These are phyloP conservation scores for Endotrypanum monterogeii DNA, from an alignment of 208 protist species.

Conservation along the genomic window DNA sequence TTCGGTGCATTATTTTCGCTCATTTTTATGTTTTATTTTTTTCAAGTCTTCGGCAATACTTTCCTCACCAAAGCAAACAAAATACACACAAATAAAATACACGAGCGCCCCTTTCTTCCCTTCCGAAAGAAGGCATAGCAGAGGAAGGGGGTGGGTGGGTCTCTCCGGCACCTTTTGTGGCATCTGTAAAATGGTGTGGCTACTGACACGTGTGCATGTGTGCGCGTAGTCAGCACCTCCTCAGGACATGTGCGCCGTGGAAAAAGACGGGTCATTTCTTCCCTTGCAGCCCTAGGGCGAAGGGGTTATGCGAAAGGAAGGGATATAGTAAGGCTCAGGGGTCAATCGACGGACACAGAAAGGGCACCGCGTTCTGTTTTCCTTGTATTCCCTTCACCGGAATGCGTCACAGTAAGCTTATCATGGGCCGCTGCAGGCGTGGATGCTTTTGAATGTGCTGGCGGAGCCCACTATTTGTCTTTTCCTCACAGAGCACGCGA, in stretches of 20 bases:
- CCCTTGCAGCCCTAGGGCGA: not conserved
- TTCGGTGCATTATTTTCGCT: not conserved
- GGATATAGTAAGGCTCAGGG: not conserved
- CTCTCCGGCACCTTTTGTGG: not conserved
- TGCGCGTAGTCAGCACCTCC: not conserved
- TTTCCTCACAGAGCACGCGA: not conserved
- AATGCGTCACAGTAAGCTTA: not conserved
- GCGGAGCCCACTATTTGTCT: no score
- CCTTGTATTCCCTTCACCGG: not conserved
- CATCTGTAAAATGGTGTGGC: not conserved
- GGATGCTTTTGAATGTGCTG: no score
- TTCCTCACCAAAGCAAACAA: no score
- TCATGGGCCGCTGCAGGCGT: no score
- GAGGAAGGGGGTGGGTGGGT: not conserved
- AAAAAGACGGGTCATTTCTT: not conserved
- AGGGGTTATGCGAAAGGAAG: not conserved
- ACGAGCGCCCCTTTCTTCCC: no score
- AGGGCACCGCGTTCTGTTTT: not conserved
- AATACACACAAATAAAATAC: not conserved
- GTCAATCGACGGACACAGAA: not conserved
- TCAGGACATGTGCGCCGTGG: not conserved
- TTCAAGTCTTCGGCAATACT: not conserved
- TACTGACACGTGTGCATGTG: no score
- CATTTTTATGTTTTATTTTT: not conserved
- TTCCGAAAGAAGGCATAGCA: not conserved